These are phyloP conservation scores for Coniochaeta hoffmannii DNA, from an alignment of 2,329 filamentous ascomycete species.

Conservation along the genomic window DNA sequence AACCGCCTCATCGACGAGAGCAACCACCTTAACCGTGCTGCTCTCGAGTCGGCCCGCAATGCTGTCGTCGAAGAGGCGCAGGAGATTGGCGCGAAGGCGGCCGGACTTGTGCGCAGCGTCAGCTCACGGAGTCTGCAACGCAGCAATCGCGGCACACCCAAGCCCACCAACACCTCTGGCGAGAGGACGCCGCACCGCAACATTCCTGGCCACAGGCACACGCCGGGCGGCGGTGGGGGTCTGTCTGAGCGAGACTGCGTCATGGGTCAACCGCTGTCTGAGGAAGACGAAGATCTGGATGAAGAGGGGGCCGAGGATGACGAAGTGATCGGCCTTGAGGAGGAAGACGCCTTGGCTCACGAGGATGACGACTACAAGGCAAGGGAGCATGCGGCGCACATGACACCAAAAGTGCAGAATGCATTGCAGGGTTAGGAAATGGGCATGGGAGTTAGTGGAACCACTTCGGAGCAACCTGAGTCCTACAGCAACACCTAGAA, in stretches of 20 bases:
- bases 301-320: constrained; percentile 4
- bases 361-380: neutral
- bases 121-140: constrained; percentile 21
- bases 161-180: neutral
- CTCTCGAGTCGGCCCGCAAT: constrained; percentile 21
- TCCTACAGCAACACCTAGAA: neutral
- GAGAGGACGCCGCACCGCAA: neutral
- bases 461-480: neutral
- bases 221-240: constrained; percentile 15
- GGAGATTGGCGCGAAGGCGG: constrained; percentile 20
- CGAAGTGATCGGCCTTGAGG: constrained; percentile 5
- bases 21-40: constrained; percentile 26
- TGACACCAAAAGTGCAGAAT: neutral
- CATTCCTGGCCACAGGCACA: neutral
- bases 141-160: neutral
- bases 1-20: constrained; percentile 47
- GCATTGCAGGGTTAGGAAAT: neutral
- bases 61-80: constrained; percentile 20
- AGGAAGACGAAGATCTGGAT: constrained; percentile 5
- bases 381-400: neutral
- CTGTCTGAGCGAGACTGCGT: constrained; percentile 19
- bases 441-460: neutral
- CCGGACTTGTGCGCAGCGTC: constrained; percentile 23
- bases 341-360: neutral
- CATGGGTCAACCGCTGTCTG: constrained; percentile 13